A percentile compares a stretch with the other conserved stretches of the same genome.
Conservation (phyloP, 2,329 filamentous ascomycete species). For the Rutstroemia sp. region DNA sequence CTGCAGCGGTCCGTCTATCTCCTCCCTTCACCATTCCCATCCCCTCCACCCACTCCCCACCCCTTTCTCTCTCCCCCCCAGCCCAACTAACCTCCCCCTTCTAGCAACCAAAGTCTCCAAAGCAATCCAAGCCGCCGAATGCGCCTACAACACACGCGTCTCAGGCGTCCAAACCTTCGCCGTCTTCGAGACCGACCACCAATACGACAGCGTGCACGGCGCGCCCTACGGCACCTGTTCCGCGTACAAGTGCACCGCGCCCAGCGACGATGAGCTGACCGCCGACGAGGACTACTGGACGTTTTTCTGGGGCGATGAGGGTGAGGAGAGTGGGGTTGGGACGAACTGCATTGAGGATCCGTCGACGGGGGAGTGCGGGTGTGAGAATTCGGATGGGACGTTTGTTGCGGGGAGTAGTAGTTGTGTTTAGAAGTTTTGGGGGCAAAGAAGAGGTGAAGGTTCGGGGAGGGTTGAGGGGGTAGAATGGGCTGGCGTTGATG, state of each 20-base stretch:
- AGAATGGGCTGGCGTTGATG: no score
- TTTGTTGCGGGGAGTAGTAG: neutral
- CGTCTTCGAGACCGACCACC: neutral
- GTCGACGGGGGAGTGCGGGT: neutral
- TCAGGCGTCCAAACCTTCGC: neutral
- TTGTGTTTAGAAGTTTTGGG: neutral
- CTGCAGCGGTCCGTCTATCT: neutral
- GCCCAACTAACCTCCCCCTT: neutral
- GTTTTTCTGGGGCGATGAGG: neutral
- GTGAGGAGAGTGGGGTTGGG: neutral
- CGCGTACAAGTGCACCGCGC: neutral
- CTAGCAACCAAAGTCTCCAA: neutral
- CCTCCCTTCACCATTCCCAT: no score
- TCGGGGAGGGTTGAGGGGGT: neutral
- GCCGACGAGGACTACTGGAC: neutral
- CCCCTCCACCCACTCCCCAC: no score
- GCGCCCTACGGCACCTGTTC: neutral
- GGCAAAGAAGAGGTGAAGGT: no score
- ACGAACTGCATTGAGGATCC: neutral
- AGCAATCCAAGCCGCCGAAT: constrained; percentile 7
- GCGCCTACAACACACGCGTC: constrained; percentile 2
- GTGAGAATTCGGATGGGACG: neutral
- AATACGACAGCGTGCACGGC: neutral
- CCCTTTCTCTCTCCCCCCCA: neutral
- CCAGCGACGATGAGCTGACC: neutral